A percentile compares a stretch with the other conserved stretches of the same genome.
These are phyloP conservation scores for Aspergillus viridinutans DNA, from an alignment of 2,329 filamentous ascomycete species.

Conservation along the genomic window DNA sequence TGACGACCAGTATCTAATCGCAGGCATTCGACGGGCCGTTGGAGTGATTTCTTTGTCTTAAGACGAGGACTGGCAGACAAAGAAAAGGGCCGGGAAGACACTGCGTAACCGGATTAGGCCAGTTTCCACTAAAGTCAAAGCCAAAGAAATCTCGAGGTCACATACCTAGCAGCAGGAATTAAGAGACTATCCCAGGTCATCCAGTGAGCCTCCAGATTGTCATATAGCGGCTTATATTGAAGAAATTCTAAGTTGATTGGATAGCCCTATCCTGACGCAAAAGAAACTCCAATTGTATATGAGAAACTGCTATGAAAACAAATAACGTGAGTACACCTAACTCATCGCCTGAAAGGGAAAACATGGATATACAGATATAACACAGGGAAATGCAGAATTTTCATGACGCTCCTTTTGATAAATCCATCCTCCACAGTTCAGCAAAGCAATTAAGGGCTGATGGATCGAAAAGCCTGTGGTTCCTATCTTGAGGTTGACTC, in stretches of 20 bases:
- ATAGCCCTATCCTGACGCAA: slow-evolving; percentile 14
- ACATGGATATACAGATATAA: slow-evolving; percentile 40
- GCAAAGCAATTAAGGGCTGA: background rate
- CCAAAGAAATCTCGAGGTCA: background rate
- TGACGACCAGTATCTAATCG: too few species aligned
- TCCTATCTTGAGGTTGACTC: background rate
- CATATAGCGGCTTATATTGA: background rate
- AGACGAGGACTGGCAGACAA: background rate
- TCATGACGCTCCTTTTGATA: slow-evolving; percentile 30
- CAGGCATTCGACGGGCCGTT: background rate
- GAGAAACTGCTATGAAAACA: slow-evolving; percentile 23
- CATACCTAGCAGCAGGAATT: background rate
- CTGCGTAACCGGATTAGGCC: too few species aligned
- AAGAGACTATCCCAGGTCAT: too few species aligned
- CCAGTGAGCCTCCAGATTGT: too few species aligned
- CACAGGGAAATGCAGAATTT: slow-evolving; percentile 31
- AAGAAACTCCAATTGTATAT: slow-evolving; percentile 27
- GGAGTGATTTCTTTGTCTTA: background rate
- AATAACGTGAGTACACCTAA: slow-evolving; percentile 30
- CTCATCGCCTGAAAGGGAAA: slow-evolving; percentile 31
- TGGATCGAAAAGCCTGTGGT: background rate
- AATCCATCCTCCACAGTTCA: slow-evolving; percentile 7
- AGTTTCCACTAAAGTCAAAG: background rate
- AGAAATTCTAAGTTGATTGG: background rate
- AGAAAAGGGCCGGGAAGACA: background rate